phyloP scores from a whole-genome alignment of 164 flowering plant species.

The Protea cynaroides region DNA sequence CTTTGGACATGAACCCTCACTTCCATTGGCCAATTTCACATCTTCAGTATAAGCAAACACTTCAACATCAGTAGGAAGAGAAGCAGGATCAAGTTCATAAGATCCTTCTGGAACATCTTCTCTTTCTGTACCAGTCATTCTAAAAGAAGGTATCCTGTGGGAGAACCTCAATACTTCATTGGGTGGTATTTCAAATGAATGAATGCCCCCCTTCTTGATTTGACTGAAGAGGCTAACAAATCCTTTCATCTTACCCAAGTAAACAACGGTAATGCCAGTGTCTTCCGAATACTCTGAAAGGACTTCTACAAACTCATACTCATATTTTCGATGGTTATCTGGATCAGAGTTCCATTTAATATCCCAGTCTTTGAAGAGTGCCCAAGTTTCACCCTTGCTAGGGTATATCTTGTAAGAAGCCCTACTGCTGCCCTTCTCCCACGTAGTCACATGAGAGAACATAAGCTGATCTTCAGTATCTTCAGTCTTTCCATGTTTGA shows the following conservation, averaged over 20 bases:
- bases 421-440: constrained; percentile 8
- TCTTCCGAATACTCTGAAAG: constrained; percentile 31
- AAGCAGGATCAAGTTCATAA: constrained; percentile 63
- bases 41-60: constrained; percentile 16
- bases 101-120: constrained; percentile 47
- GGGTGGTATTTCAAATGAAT: constrained; percentile 23
- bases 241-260: constrained; percentile 41
- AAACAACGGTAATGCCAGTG: constrained; percentile 36
- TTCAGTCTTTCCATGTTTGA: constrained; percentile 19
- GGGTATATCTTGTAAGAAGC: constrained; percentile 38
- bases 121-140: constrained; percentile 43
- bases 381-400: constrained; percentile 61
- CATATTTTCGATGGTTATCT: constrained; percentile 25
- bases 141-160: constrained; percentile 45
- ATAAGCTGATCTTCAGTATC: constrained; percentile 17
- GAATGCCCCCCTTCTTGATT: constrained; percentile 7
- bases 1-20: constrained; percentile 11
- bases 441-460: constrained; percentile 43
- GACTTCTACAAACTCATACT: constrained; percentile 51
- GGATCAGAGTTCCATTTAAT: constrained; percentile 42
- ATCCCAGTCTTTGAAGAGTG: constrained; percentile 54
- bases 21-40: constrained; percentile 8
- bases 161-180: constrained; percentile 44
- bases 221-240: constrained; percentile 40
- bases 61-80: constrained; percentile 33